Conservation (phyloP, 148 eudicot genomes). For the Amaranthus palmeri region DNA sequence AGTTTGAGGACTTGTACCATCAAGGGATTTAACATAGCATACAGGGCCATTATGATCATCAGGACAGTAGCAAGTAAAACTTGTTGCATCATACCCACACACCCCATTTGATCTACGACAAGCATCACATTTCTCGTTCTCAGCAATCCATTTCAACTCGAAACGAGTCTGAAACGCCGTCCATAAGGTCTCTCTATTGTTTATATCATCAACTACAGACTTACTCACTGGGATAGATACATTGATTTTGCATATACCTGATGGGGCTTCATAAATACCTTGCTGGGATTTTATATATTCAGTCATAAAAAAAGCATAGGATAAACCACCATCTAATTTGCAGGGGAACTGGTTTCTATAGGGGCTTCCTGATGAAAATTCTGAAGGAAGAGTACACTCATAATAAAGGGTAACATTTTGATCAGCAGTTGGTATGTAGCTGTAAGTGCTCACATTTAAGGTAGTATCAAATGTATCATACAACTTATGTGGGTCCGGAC, state of each 20-base stretch:
- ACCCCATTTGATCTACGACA: too few relatives aligned
- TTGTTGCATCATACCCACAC: too few relatives aligned
- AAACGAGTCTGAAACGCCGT: constrained; percentile 30
- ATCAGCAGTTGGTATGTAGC: not conserved
- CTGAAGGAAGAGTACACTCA: constrained; percentile 21
- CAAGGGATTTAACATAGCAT: too few relatives aligned
- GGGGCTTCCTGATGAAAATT: too few relatives aligned
- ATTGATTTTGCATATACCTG: constrained; percentile 7
- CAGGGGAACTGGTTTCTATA: constrained; percentile 9
- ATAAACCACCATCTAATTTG: not conserved
- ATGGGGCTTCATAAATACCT: not conserved
- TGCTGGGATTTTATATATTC: too few relatives aligned
- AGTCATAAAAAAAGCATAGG: not conserved
- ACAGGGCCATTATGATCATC: too few relatives aligned
- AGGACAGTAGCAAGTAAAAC: not conserved
- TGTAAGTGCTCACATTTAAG: constrained; percentile 29
- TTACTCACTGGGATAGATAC: constrained; percentile 14
- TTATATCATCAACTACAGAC: not conserved
- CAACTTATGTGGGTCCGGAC: constrained; percentile 18
- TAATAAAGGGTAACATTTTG: constrained; percentile 37
- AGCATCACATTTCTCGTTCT: not conserved
- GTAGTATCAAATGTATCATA: constrained; percentile 10
- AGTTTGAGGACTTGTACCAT: too few relatives aligned
- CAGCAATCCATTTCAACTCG: constrained; percentile 38
- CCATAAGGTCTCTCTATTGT: not conserved